Evolutionary conservation across 2,329 filamentous ascomycete species (phyloP).

Genomic region (Neonectria ditissima): DNA sequence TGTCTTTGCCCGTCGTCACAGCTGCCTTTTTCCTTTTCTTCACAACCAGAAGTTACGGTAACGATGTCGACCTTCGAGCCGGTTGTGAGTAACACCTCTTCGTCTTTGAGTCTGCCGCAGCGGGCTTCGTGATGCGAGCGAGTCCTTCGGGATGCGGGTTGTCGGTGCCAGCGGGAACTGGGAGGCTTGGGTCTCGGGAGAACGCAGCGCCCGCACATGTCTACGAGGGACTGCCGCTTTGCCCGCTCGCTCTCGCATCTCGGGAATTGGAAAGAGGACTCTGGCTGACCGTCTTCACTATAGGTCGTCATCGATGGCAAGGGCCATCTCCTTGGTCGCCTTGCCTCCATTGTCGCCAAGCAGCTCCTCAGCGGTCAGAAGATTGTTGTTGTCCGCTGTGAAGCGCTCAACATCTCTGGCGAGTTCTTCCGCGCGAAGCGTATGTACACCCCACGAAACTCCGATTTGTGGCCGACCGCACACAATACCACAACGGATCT

Average conservation of each 20-base stretch:
- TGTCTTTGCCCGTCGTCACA: constrained; percentile 50
- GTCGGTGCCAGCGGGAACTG: constrained; percentile 36
- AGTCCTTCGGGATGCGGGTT: constrained; percentile 26
- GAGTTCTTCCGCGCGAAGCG: constrained; percentile 99
- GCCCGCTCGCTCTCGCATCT: constrained; percentile 29
- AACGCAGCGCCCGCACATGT: constrained; percentile 30
- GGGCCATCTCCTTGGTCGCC: constrained; percentile 99
- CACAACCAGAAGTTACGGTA: constrained; percentile 52
- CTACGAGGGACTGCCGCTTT: constrained; percentile 7
- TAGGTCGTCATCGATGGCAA: constrained; percentile 99
- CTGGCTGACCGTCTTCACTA: constrained; percentile 41
- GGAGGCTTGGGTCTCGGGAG: constrained; percentile 29
- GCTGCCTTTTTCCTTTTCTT: constrained; percentile 50
- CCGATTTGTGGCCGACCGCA: constrained; percentile 39
- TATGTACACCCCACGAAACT: constrained; percentile 71
- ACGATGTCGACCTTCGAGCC: constrained; percentile 77
- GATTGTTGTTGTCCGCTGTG: constrained; percentile 98
- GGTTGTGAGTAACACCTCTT: constrained; percentile 69
- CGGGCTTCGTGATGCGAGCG: constrained; percentile 38
- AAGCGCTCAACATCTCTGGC: constrained; percentile 99
- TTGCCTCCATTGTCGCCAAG: constrained; percentile 98
- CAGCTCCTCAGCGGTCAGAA: constrained; percentile 99
- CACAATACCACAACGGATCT: constrained; percentile 27
- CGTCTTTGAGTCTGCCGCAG: constrained; percentile 14
- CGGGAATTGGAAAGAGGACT: constrained; percentile 26